Base-by-base conservation (phyloP, 371 early-diverging fungal genomes). In the Lichtheimia hyalospora region DNA sequence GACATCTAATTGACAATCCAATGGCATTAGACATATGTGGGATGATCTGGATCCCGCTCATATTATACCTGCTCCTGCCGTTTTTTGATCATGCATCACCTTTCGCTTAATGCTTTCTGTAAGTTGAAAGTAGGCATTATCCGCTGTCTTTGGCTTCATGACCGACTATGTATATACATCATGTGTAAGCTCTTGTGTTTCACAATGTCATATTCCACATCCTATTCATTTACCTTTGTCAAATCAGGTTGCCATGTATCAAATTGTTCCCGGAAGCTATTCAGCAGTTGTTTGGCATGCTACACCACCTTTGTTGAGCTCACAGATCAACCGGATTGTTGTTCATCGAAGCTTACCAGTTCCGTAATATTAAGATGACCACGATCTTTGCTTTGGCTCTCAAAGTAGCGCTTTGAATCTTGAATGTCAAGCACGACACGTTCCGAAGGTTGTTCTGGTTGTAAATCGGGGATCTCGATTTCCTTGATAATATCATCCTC, bases 341-440 rank as follows among this genome's bases (percentile, higher is more conserved):
- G 8, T 3, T 46, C 20, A 34, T 34, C 34, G 2, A 34, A 14
- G 6, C 6, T 34, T 64, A 60, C 65, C 57, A 68, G 52, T 54
- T 73, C 64, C 10, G 28, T 68, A 12, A 77, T 25, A 7, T 62
- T 60, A 18, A 54, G 25, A 13, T 66, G 48, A 48, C 71, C 70
- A 10, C 54, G 52, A 15, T 63, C 77, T 6, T 77, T 76, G 49
- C 82, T 81, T 67, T 91, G 89, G 70, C 89, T 90, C 62, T 90
- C 89, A 67, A 91, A 90, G 59, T 93, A 92, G 14, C 89, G 83
- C 46, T 83, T 67, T 49, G 88, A 82, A 71, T 93, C 92, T 54
- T 87, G 84, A 55, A 93, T 92, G 57, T 89, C 83, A 15, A 93
- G 68, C 7, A 79, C 60, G 16, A 85, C 80, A 43, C 70, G 78